phyloP scores from a whole-genome alignment of 2,329 filamentous ascomycete species.

The Fusarium acutatum region DNA sequence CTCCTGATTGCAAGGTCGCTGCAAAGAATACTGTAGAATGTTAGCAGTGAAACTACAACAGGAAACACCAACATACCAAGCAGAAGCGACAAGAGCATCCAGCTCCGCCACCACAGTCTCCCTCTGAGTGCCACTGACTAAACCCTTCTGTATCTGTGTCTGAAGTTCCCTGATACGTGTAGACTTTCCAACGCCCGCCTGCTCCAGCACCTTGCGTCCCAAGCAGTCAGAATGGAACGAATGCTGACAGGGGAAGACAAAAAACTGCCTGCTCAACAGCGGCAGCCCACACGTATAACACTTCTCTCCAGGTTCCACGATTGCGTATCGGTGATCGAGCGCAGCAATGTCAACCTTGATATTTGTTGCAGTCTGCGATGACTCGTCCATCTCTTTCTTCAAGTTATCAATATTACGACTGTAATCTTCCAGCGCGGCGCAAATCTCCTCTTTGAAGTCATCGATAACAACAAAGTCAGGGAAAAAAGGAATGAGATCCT shows the following conservation, averaged over 20 bases:
- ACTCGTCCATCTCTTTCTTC: constrained; percentile 96
- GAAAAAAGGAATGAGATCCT: constrained; percentile 98
- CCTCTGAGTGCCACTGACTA: constrained; percentile 74
- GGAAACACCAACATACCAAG: constrained; percentile 69
- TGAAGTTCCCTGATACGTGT: constrained; percentile 88
- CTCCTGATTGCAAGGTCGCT: constrained; percentile 94
- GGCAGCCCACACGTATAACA: constrained; percentile 91
- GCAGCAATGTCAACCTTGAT: constrained; percentile 90
- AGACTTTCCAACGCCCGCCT: constrained; percentile 77
- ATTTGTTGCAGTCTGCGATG: constrained; percentile 84
- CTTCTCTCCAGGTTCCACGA: constrained; percentile 94
- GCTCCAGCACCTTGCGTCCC: constrained; percentile 83
- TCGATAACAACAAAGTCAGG: constrained; percentile 98
- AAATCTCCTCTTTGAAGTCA: constrained; percentile 99
- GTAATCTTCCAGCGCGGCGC: constrained; percentile 91
- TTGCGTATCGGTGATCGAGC: constrained; percentile 89
- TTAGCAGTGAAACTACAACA: neutral
- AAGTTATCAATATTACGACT: constrained; percentile 87
- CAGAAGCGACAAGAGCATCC: constrained; percentile 88
- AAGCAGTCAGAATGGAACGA: constrained; percentile 97
- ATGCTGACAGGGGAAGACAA: constrained; percentile 98
- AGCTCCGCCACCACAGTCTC: constrained; percentile 88
- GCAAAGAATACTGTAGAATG: constrained; percentile 78
- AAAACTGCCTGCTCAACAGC: constrained; percentile 90
- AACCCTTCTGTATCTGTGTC: constrained; percentile 79